Base-by-base conservation (phyloP, 176 grass and related monocot genomes). In the Coix lacrymajobi region DNA sequence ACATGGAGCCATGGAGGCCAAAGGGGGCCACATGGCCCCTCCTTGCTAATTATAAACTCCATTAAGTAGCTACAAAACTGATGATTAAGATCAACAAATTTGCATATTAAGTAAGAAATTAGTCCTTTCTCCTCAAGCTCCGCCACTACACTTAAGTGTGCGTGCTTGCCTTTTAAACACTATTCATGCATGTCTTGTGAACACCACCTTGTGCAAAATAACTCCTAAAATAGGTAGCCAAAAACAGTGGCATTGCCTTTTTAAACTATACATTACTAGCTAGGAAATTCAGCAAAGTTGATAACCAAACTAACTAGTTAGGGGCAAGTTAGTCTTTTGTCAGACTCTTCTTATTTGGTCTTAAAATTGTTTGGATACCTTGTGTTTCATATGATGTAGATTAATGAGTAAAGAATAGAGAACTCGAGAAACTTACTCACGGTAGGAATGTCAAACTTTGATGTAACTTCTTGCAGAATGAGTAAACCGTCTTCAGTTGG, bases 381-480 rank as follows among this genome's bases (percentile, higher is more conserved):
- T 40, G 39, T 43, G 26, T 4, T 25, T 60, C n/a, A n/a, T 0
- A 60, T 3, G 56, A 9, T n/a, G 56, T 1, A 60, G 26, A 3
- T n/a, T n/a, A n/a, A n/a, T n/a, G 4, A 60, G 10, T 26, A 26
- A 26, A 29, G 44, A 11, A n/a, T 16, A 38, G n/a, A 26, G 60
- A 29, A 24, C 56, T 30, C 31, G 34, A 41, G 33, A 57, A 81
- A 80, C 85, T 78, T 91, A 91, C 89, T 87, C 30, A 91, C 58
- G 22, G 84, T 77, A 33, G 89, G 85, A 36, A 91, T 80, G 56
- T 63, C 84, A 24, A 87, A 78, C 49, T 54, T 75, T 5, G 41
- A 54, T 26, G 89, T 82, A 38, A 87, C 68, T 70, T 81, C 45
- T 84, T 74, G 73, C 20, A 91, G 80, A 56, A 91, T 75, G 17